Evolutionary conservation across 2,329 filamentous ascomycete species (phyloP).

Genomic region (Colletotrichum musicola): DNA sequence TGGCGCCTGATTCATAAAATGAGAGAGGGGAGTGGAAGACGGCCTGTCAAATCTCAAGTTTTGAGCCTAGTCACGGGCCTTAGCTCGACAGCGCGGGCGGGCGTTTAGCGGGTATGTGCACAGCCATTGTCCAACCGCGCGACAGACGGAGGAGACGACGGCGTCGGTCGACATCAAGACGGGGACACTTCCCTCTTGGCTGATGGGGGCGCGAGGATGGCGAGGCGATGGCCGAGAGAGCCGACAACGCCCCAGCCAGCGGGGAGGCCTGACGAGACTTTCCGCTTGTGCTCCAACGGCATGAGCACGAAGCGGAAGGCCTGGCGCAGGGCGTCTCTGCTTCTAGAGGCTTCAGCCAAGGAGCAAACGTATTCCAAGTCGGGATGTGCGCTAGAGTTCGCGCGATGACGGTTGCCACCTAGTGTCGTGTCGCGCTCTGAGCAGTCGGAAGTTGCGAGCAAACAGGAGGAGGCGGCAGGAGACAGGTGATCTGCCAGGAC

Average conservation of each 20-base stretch:
- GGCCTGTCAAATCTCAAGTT: slow-evolving; percentile 14
- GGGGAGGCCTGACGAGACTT: background rate
- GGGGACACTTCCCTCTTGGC: slow-evolving; percentile 5
- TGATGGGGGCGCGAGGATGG: background rate
- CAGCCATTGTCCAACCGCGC: background rate
- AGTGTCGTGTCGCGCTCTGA: slow-evolving; percentile 34
- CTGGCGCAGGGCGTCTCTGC: background rate
- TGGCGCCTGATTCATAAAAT: slow-evolving; percentile 15
- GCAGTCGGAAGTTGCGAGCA: slow-evolving; percentile 1
- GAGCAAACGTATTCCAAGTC: slow-evolving; percentile 8
- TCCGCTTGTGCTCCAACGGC: background rate
- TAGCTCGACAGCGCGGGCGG: slow-evolving; percentile 1
- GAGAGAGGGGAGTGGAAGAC: background rate
- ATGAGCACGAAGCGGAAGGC: background rate
- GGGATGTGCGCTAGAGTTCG: slow-evolving; percentile 10
- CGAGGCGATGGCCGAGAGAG: slow-evolving; percentile 24
- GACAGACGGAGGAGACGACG: slow-evolving; percentile 2
- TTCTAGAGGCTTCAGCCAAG: slow-evolving; percentile 1
- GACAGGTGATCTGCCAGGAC: slow-evolving; percentile 15
- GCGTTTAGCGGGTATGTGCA: slow-evolving; percentile 17
- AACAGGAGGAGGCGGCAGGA: slow-evolving; percentile 7
- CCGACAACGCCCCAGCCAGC: slow-evolving; percentile 3
- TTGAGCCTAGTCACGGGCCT: slow-evolving; percentile 17
- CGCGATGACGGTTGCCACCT: slow-evolving; percentile 28
- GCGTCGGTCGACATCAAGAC: slow-evolving; percentile 5